Percentiles rank a stretch among this genome's conserved stretches.
Conservation (phyloP, 371 early-diverging fungal genomes). For the Mortierella sp. region DNA sequence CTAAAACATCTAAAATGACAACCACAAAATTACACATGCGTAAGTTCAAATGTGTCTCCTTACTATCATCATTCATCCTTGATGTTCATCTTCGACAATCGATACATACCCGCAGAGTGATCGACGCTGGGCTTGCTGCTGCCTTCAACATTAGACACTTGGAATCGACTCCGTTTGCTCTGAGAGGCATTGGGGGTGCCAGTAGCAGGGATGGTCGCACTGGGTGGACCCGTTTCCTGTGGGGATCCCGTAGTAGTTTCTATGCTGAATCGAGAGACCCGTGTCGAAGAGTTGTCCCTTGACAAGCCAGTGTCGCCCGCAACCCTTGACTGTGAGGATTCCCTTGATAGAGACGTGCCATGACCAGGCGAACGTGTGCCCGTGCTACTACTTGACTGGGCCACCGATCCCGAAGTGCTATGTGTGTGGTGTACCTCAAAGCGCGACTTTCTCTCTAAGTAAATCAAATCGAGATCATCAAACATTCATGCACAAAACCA, state of each 20-base stretch:
- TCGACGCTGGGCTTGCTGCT: slow-evolving; percentile 13
- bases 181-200: slow-evolving; percentile 23
- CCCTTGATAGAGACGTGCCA: slow-evolving; percentile 34
- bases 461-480: slow-evolving; percentile 3
- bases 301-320: slow-evolving; percentile 24
- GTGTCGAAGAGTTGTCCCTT: slow-evolving; percentile 35
- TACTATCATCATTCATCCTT: neutral
- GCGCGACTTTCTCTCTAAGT: slow-evolving; percentile 50
- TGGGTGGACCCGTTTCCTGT: slow-evolving; percentile 25
- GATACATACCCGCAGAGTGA: neutral
- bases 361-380: slow-evolving; percentile 27
- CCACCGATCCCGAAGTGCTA: slow-evolving; percentile 3
- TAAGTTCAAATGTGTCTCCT: neutral
- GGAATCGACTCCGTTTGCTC: slow-evolving; percentile 53
- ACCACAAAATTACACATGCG: neutral
- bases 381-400: slow-evolving; percentile 13
- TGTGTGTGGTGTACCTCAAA: slow-evolving; percentile 55
- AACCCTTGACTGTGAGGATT: slow-evolving; percentile 45
- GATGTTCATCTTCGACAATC: neutral
- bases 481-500: slow-evolving; percentile 1
- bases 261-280: slow-evolving; percentile 48
- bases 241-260: slow-evolving; percentile 18
- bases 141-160: slow-evolving; percentile 52
- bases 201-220: too few species aligned
- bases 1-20: slow-evolving; percentile 14